Percentiles rank a stretch among this genome's conserved stretches.
Evolutionary conservation across 2,329 filamentous ascomycete species (phyloP).

Genomic region (Colletotrichum agaves): DNA sequence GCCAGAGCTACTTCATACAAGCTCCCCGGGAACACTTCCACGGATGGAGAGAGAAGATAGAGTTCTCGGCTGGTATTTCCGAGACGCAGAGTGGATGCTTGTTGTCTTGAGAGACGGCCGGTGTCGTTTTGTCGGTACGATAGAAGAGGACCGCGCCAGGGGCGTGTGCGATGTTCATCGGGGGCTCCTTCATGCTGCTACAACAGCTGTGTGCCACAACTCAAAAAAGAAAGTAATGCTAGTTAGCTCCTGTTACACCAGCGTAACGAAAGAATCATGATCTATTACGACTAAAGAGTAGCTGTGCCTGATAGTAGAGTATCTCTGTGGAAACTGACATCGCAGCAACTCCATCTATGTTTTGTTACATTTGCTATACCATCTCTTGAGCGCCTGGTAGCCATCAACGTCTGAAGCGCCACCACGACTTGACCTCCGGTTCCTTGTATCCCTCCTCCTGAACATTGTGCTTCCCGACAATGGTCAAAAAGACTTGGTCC

Average conservation of each 20-base stretch:
- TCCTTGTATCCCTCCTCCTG: constrained; percentile 74
- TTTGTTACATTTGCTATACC: no score
- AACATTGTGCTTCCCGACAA: constrained; percentile 83
- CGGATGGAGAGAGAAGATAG: background rate
- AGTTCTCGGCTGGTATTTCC: background rate
- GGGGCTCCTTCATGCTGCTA: background rate
- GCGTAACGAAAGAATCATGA: background rate
- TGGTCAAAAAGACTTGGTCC: constrained; percentile 89
- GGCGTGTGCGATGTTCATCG: no score
- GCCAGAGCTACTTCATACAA: background rate
- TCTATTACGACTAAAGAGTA: background rate
- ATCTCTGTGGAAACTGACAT: background rate
- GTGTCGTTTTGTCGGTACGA: no score
- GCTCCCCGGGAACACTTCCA: no score
- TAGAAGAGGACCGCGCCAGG: no score
- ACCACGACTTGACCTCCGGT: constrained; percentile 41
- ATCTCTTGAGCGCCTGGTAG: background rate
- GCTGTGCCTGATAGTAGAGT: background rate
- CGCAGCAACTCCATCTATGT: background rate
- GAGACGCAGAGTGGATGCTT: background rate
- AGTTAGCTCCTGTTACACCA: background rate
- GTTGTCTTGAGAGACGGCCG: no score
- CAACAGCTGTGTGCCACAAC: background rate
- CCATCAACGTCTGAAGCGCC: constrained; percentile 24
- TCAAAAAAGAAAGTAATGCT: background rate